Evolutionary conservation across 108 stramenopile genomes (phyloP), one percentile per base, ranked within the genome.

Genomic region (Aurantiochytrium sp.): DNA sequence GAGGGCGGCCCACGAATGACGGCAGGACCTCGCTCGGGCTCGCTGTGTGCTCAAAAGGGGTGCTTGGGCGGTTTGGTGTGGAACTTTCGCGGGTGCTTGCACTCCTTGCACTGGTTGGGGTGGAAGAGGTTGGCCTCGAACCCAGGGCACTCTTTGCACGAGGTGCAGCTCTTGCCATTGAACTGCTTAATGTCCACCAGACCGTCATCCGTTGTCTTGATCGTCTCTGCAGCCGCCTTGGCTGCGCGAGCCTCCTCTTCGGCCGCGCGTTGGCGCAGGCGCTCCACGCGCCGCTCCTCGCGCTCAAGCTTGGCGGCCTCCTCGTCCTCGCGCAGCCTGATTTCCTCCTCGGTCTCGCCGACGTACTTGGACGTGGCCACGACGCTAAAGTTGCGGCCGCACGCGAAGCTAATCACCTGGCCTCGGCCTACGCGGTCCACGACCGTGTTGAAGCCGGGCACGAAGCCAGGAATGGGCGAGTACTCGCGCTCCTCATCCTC

Each of bases 351-450:
- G 4, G 89, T 37, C 4, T 94, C 94, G 3, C 95, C 95, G 48
- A 91, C 91, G 86, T 95, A 95, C 22, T 94, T 93, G 68, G 92
- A 89, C 1, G 95, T 94, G 15, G 93, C 91, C 36, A 95, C 94
- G 22, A 95, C 36, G 12, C 94, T 95, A 86, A 92, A 95, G 59
- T 94, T 93, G 55, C 90, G 89, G 6, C 95, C 95, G 91, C 93
- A 94, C 2, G 95, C 93, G 54, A 93, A 90, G 42, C 87, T 88
- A 10, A 87, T 87, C 4, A 92, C 93, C 36, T 91, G 27, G 27
- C 95, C 94, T 6, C 94, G 89, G 30, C 95, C 94, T 10, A 95
- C 91, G 24, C 94, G 69, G 53, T 93, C 92, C 48, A 95, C 94
- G 34, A 95, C 90, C 5, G 94, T 93, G 39, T 94, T 94, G 69